Evolutionary conservation across 2,329 filamentous ascomycete genomes (phyloP), one percentile per base, ranked within the genome.

Genomic region (Pyrenochaeta sp.): DNA sequence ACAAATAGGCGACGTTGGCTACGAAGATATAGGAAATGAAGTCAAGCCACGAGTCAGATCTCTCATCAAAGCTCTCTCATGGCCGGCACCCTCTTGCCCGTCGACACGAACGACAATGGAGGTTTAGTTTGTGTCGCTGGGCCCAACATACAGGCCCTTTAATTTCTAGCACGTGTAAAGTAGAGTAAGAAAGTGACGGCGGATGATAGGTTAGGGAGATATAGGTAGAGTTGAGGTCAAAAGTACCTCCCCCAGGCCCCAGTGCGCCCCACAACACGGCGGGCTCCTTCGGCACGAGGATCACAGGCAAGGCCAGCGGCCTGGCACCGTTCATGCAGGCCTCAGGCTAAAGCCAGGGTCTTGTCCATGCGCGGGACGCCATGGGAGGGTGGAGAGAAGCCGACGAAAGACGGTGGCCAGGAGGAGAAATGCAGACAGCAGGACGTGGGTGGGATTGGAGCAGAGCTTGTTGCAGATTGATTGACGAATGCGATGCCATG

Each of bases 31-130:
- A 70, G 65, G 69, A 72, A 67, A 70, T 72, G 67, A 64, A 66
- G 64, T 54, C 65, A 66, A 64, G 69, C 60, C 66, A 64, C 68
- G 69, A 73, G 70, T 72, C 70, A 73, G 68, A 55, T 56, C 45
- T 59, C 54, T 66, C 61, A 65, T 68, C 60, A 60, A 67, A 65
- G 49, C 51, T 60, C 50, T 61, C 37, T 54, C 53, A 53, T 48
- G 51, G 54, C 21, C 45, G 23, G 49, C 58, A 66, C 71, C 61
- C 59, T 54, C 61, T 55, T 55, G 63, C 61, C 23, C 52, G 44
- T 58, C 51, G 33, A 52, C 45, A 21, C 45, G 42, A 48, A 53
- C 20, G 51, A 58, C 48, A 44, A 50, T 48, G 37, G 46, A 49
- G 45, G 54, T 41, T 51, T 20, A 49, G 29, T 57, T 54, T 58